These are phyloP conservation scores for Mycena epipterygia DNA, from an alignment of 768 basidiomycete species.

Conservation along the genomic window DNA sequence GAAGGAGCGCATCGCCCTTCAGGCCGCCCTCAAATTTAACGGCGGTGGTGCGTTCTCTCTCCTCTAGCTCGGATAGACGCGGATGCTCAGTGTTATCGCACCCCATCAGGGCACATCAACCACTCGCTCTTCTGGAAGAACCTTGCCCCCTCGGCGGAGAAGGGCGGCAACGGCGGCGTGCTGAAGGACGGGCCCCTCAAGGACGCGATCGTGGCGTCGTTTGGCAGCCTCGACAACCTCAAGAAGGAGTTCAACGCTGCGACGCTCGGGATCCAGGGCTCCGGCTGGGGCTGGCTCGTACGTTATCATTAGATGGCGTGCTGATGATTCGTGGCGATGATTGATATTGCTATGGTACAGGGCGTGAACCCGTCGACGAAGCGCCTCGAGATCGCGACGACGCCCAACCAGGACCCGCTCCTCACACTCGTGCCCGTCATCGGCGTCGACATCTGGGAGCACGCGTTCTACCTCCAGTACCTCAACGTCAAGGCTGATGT, in stretches of 20 bases:
- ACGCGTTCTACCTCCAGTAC: slow-evolving; percentile 89
- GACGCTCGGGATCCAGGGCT: slow-evolving; percentile 91
- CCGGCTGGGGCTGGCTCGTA: slow-evolving; percentile 98
- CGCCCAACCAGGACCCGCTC: slow-evolving; percentile 96
- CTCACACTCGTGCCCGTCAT: slow-evolving; percentile 55
- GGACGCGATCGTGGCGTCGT: slow-evolving; percentile 69
- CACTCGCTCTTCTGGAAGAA: slow-evolving; percentile 98
- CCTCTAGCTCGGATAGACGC: no score
- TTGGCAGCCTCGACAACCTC: slow-evolving; percentile 79
- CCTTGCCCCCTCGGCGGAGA: slow-evolving; percentile 73
- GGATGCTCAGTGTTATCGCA: slow-evolving; percentile 34
- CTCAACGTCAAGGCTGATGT: slow-evolving; percentile 95
- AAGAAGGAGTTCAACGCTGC: slow-evolving; percentile 88
- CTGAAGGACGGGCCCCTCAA: slow-evolving; percentile 77
- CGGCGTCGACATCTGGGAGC: slow-evolving; percentile 40
- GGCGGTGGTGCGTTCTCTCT: slow-evolving; percentile 79
- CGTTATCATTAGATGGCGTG: slow-evolving; percentile 46
- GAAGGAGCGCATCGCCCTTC: slow-evolving; percentile 88
- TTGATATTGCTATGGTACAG: no score
- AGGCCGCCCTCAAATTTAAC: slow-evolving; percentile 95
- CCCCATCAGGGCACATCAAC: slow-evolving; percentile 85
- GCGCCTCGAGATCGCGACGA: slow-evolving; percentile 89
- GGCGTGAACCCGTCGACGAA: slow-evolving; percentile 77
- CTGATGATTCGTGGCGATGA: slow-evolving; percentile 13
- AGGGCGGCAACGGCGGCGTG: slow-evolving; percentile 69